Conservation (phyloP, 257 asterid species). For the Echium plantagineum region DNA sequence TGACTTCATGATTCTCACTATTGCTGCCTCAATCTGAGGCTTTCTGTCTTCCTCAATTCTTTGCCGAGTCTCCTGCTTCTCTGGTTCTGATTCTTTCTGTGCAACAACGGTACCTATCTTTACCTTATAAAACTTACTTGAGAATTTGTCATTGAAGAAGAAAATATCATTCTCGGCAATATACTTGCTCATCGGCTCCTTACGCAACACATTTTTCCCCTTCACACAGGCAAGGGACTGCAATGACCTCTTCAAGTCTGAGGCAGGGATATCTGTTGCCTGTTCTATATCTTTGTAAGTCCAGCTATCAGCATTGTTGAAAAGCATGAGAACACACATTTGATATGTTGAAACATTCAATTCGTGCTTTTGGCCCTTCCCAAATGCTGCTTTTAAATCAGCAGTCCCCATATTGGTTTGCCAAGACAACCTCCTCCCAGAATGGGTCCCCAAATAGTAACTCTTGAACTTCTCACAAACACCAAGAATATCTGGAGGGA, state of each 20-base stretch:
- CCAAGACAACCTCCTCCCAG: constrained; percentile 27
- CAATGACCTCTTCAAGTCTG: constrained; percentile 25
- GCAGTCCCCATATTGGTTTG: constrained; percentile 30
- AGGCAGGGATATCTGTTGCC: constrained; percentile 19
- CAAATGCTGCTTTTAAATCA: constrained; percentile 22
- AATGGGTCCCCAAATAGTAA: constrained; percentile 24
- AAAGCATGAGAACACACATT: constrained; percentile 29
- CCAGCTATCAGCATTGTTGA: constrained; percentile 15
- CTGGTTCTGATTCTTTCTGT: constrained; percentile 25
- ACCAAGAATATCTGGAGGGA: constrained; percentile 19
- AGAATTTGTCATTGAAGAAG: constrained; percentile 20
- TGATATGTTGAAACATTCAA: constrained; percentile 24
- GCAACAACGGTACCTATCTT: constrained; percentile 29
- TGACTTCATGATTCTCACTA: constrained; percentile 27
- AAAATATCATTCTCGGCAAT: constrained; percentile 21
- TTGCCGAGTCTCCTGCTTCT: constrained; percentile 24
- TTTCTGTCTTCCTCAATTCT: constrained; percentile 29
- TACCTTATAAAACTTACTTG: constrained; percentile 13
- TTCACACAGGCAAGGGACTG: constrained; percentile 26
- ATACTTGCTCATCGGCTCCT: constrained; percentile 26
- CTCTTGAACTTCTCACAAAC: constrained; percentile 22
- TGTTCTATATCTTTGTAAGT: constrained; percentile 25
- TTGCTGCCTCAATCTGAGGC: constrained; percentile 29
- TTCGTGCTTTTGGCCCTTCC: constrained; percentile 23
- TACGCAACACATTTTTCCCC: constrained; percentile 25